Evolutionary conservation across 331 rosid species (phyloP).

Genomic region (Quercus tomentella): DNA sequence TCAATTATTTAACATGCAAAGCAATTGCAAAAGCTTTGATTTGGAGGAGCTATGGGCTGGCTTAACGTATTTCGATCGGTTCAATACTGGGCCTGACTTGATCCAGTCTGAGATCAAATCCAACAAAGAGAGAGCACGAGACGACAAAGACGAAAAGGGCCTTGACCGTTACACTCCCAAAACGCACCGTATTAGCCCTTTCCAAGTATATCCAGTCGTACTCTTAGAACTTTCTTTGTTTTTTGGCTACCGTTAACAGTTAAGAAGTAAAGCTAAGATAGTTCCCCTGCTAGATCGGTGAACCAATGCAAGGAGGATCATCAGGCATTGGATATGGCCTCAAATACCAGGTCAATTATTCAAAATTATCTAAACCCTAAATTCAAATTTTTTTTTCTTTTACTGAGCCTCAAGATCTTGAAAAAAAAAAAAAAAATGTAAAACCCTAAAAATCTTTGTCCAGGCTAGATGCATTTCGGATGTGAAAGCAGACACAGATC

Average conservation of each 20-base stretch:
- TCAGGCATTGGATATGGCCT: conserved; percentile 95
- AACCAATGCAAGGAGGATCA: conserved; percentile 88
- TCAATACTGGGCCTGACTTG: too few species aligned
- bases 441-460: neutral
- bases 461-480: conserved; percentile 97
- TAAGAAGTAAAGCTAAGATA: neutral
- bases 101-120: too few species aligned
- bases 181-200: neutral
- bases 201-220: too few species aligned
- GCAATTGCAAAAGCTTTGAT: too few species aligned
- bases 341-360: conserved; percentile 71
- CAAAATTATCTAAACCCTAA: conserved; percentile 4
- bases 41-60: too few species aligned
- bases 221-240: too few species aligned
- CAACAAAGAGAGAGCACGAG: too few species aligned
- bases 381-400: neutral
- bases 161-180: neutral
- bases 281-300: conserved; percentile 8
- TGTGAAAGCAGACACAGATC: conserved; percentile 93
- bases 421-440: too few species aligned
- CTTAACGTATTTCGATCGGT: too few species aligned
- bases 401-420: neutral
- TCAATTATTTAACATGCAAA: too few species aligned
- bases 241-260: too few species aligned
- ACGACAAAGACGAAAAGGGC: neutral